Evolutionary conservation across 768 basidiomycete species (phyloP).

Genomic region (Podaxis sp.): DNA sequence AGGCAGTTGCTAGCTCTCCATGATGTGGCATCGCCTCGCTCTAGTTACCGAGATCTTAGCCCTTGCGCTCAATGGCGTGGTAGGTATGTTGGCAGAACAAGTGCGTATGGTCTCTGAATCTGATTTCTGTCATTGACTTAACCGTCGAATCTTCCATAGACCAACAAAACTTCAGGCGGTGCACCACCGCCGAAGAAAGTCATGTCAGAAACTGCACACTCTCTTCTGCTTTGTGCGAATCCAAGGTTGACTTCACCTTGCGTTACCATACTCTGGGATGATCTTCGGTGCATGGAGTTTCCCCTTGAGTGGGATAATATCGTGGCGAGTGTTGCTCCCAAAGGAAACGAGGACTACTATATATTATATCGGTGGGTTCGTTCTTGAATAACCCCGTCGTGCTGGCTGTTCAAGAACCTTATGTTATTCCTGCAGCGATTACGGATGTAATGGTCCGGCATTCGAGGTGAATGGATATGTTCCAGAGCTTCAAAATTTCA

Average conservation of each 20-base stretch:
- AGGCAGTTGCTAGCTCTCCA: not conserved
- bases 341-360: not conserved
- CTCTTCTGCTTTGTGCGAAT: conserved; percentile 5
- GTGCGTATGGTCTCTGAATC: not conserved
- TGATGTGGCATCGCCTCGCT: not conserved
- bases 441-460: conserved; percentile 4
- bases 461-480: conserved; percentile 3
- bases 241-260: conserved; percentile 13
- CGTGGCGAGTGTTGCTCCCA: conserved; percentile 10
- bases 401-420: not conserved
- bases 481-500: conserved; percentile 4
- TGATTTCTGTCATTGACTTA: not conserved
- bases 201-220: not conserved
- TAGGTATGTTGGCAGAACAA: not conserved
- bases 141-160: not conserved
- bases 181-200: not conserved
- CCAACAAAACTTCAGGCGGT: not conserved
- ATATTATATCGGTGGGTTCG: conserved; percentile 8
- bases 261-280: conserved; percentile 7
- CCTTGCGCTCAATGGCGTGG: not conserved
- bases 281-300: conserved; percentile 9
- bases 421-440: not conserved
- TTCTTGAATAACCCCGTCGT: not conserved
- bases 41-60: not conserved
- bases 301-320: conserved; percentile 12